Base-by-base conservation (phyloP, 140 eudicot species). In the Erigeron philadelphicus region DNA sequence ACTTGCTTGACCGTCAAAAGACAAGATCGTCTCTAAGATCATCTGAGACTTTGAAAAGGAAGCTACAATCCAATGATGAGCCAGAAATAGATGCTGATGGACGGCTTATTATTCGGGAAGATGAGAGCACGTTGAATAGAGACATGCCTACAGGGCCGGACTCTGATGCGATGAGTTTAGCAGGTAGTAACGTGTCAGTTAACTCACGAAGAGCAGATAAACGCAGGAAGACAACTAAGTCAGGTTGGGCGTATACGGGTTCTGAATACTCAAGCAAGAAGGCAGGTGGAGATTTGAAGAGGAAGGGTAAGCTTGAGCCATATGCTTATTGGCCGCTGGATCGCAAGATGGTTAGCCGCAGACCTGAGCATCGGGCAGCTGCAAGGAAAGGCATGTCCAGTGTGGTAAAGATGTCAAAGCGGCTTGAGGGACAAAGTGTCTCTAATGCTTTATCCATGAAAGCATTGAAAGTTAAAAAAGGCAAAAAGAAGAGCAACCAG, bases 301-400 rank as follows among this genome's bases (percentile, higher is more conserved):
- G 84, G 71, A 93, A 87, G 78, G 95, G 88, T 52, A 93, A 93
- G 82, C 80, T 93, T 18, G 98, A 93, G 73, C 98, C 96, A 9
- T 93, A 93, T 77, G 96, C 98, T 8, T 93, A 93, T 65, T 93
- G 96, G 98, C 98, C 96, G 11, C 83, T 89, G 59, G 98, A 93
- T 67, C 88, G 98, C 3, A 93, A 93, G 81, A 84, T 93, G 98
- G 84, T 93, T 66, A 93, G 98, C 61, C 82, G 84, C 3, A 87
- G 98, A 78, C 90, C 98, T 0, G 98, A 89, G 86, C 98, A 89
- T 1, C 61, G 95, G 71, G 96, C 95, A 35, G 81, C 96, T 74
- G 98, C 98, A 1, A 79, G 95, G 75, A 93, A 84, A 75, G 98
- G 98, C 31, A 89, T 93, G 98, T 74, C 90, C 1, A 89, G 94